Evolutionary conservation across 75 land plant genomes (phyloP).

Genomic region (Selaginella moellendorffii): DNA sequence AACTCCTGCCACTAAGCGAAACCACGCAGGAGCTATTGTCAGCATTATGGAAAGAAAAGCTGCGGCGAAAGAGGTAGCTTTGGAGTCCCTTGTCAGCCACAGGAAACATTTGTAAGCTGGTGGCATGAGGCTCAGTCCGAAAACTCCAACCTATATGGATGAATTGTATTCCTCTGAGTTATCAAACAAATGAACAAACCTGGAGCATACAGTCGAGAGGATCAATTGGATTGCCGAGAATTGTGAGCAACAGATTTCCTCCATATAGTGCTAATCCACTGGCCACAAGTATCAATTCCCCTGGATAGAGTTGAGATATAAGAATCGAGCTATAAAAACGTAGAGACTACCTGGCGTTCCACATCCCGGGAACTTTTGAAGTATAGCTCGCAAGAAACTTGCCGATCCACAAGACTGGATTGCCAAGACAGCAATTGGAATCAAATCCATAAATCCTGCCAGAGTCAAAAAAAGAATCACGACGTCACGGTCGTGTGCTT

Average conservation of each 20-base stretch:
- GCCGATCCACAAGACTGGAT: too few relatives aligned
- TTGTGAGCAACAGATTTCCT: background rate
- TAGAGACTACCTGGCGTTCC: background rate
- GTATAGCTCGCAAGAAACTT: background rate
- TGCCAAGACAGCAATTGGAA: too few relatives aligned
- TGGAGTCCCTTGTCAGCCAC: background rate
- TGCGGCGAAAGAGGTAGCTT: background rate
- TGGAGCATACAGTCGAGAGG: background rate
- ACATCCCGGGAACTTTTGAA: background rate
- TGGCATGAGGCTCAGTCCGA: background rate
- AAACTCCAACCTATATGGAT: background rate
- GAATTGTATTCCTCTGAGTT: background rate
- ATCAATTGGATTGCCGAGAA: background rate
- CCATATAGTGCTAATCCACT: background rate
- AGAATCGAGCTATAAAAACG: background rate
- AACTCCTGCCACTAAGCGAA: background rate
- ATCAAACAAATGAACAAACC: background rate
- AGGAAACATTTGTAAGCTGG: background rate
- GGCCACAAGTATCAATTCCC: background rate
- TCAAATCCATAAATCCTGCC: too few relatives aligned
- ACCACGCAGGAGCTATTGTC: background rate
- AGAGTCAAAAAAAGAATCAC: too few relatives aligned
- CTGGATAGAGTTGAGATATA: background rate
- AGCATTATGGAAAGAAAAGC: background rate
- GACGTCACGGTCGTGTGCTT: too few relatives aligned